Evolutionary conservation across 495 filamentous ascomycete species (phyloP).

Genomic region (Aspergillus asperescens): DNA sequence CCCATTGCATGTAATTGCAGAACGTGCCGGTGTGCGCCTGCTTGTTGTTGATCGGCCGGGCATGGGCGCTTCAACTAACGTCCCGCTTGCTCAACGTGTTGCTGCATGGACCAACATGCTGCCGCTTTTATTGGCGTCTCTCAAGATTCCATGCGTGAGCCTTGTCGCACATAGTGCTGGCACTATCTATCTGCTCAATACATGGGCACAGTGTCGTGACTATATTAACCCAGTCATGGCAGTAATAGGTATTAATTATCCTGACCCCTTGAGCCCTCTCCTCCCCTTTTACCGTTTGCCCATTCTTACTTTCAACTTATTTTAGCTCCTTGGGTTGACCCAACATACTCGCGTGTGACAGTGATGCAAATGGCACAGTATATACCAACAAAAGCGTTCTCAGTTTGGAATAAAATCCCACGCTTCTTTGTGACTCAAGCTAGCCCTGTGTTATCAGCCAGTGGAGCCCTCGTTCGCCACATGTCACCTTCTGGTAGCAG

Average conservation of each 20-base stretch:
- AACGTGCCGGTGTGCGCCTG: conserved; percentile 27
- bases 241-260: too few relatives aligned
- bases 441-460: conserved; percentile 19
- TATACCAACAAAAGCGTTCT: conserved; percentile 25
- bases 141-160: conserved; percentile 36
- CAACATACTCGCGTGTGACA: conserved; percentile 31
- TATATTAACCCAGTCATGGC: conserved; percentile 32
- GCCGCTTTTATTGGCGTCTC: conserved; percentile 35
- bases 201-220: conserved; percentile 31
- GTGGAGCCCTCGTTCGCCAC: conserved; percentile 16
- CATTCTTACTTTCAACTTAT: too few relatives aligned
- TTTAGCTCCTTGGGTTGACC: conserved; percentile 44
- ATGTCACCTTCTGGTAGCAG: conserved; percentile 2
- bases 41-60: conserved; percentile 32
- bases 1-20: conserved; percentile 24
- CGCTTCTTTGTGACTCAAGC: conserved; percentile 30
- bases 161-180: conserved; percentile 43
- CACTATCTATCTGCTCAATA: conserved; percentile 44
- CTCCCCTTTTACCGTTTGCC: too few relatives aligned
- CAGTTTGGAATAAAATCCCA: conserved; percentile 31
- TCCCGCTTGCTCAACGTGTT: conserved; percentile 33
- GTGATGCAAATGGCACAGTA: conserved; percentile 25
- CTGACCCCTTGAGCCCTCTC: too few relatives aligned
- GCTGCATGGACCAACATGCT: conserved; percentile 39
- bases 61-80: conserved; percentile 42